Base-by-base conservation (phyloP, 1,284 basidiomycete genomes). In the Rhodotorula sp. region DNA sequence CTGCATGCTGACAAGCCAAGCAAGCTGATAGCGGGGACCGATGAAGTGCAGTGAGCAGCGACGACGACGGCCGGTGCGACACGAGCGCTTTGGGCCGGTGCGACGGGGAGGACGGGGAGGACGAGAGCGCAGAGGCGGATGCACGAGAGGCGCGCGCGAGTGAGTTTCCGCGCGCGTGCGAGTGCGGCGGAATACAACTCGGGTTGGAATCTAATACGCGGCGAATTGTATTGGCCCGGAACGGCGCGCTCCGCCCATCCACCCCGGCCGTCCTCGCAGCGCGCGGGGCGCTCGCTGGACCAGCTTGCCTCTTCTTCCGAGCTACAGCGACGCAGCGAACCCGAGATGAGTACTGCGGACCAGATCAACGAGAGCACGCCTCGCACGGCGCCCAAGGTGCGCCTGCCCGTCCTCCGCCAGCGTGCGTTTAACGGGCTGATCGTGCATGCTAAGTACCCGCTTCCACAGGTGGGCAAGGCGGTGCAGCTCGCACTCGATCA, bases 381-480 rank as follows among this genome's bases (percentile, higher is more conserved):
- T 0, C 14, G 44, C 2, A 45, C 54, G 10, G 66, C 66, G 2
- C 66, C 60, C 23, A 67, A 67, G 48, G 66, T 67, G 21, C 41
- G 54, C 16, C n/a, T 45, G 3, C 19, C 10, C 65, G 25, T 8
- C 19, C 23, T 10, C 45, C 45, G n/a, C 16, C 34, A 13, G 12
- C 14, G 14, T 16, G 16, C 16, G 14, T 19, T 9, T 14, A 34
- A 34, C 34, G 34, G 34, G 34, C 53, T 54, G 45, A 46, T n/a
- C 25, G 27, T 19, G 50, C 48, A 13, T 23, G 25, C 45, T 8
- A n/a, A 17, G 13, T n/a, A n/a, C 13, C 44, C 42, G n/a, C 60
- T 14, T 7, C 21, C 17, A 25, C 45, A 78, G 78, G 44, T 80
- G 78, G 74, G 74, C 52, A 75, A 74, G 61, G 74, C 76, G 3